These are phyloP conservation scores for Prunus mongolica DNA, from an alignment of 306 rosid genomes.

Conservation along the genomic window DNA sequence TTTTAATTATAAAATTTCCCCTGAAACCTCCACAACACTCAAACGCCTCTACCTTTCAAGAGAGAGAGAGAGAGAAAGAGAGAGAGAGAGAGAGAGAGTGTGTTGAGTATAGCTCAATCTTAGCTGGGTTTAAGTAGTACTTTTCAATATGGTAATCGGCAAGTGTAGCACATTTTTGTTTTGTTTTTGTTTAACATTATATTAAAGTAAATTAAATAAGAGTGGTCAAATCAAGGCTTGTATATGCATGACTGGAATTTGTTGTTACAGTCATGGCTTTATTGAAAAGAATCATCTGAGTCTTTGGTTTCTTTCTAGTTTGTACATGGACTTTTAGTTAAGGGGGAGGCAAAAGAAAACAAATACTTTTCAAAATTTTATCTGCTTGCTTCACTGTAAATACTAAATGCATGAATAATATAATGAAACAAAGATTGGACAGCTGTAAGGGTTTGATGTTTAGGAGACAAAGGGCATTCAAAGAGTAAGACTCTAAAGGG, in stretches of 20 bases:
- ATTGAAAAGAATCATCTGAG: conserved; percentile 27
- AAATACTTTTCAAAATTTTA: conserved; percentile 9
- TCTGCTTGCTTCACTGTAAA: not conserved
- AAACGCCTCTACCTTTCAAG: not conserved
- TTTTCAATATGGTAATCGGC: conserved; percentile 12
- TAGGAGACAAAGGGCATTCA: conserved; percentile 52
- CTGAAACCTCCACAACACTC: not conserved
- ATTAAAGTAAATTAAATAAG: conserved; percentile 1
- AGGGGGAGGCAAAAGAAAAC: conserved; percentile 10
- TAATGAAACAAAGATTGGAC: conserved; percentile 21
- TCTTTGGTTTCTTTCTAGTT: conserved; percentile 3
- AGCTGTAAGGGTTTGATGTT: conserved; percentile 61
- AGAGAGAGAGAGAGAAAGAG: conserved; percentile 16
- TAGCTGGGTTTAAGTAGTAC: conserved; percentile 74
- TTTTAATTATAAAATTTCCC: not conserved
- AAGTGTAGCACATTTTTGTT: conserved; percentile 21
- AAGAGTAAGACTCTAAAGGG: conserved; percentile 16
- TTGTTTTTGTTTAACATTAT: conserved; percentile 12
- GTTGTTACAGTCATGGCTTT: conserved; percentile 29
- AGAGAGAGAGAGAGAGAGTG: conserved; percentile 23
- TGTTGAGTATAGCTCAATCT: conserved; percentile 52
- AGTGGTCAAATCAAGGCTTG: conserved; percentile 32
- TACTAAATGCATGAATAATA: conserved; percentile 1
- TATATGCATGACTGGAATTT: conserved; percentile 36
- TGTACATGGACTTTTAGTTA: conserved; percentile 14